phyloP scores from a whole-genome alignment of 441 rosid species.

The Eruca vesicaria region DNA sequence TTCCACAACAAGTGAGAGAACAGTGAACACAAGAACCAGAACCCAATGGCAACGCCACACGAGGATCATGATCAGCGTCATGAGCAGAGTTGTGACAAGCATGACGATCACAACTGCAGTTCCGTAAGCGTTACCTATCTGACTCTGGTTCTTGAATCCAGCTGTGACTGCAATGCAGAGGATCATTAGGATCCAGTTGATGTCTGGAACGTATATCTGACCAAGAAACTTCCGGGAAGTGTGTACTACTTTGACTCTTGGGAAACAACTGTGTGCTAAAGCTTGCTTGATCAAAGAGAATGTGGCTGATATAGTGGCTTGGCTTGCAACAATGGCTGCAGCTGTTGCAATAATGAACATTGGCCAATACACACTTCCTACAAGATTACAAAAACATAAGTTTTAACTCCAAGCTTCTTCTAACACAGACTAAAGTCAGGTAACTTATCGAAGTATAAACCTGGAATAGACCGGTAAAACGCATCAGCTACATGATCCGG shows the following conservation, averaged over 20 bases:
- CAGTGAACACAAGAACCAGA: constrained; percentile 71
- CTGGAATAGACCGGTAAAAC: constrained; percentile 93
- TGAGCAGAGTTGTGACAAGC: constrained; percentile 83
- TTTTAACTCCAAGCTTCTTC: neutral
- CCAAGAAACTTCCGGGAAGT: constrained; percentile 86
- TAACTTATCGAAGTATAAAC: constrained; percentile 31
- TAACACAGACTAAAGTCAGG: neutral
- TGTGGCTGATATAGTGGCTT: constrained; percentile 91
- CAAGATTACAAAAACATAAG: neutral
- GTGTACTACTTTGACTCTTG: constrained; percentile 90
- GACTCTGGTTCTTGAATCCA: constrained; percentile 88
- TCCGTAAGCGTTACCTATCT: constrained; percentile 95
- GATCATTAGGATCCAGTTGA: constrained; percentile 93
- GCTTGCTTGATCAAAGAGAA: constrained; percentile 95
- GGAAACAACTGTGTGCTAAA: constrained; percentile 88
- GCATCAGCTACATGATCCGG: constrained; percentile 61
- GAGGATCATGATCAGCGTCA: constrained; percentile 81
- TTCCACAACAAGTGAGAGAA: constrained; percentile 72
- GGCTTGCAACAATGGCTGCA: constrained; percentile 94
- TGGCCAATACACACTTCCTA: constrained; percentile 91
- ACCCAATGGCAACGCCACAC: constrained; percentile 97
- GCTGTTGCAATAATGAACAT: constrained; percentile 89
- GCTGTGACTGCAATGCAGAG: constrained; percentile 97
- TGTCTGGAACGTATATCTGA: constrained; percentile 91
- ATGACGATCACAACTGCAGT: constrained; percentile 91